Percentiles rank a stretch among this genome's conserved stretches.
These are phyloP conservation scores for Chrysoporthe cubensis DNA, from an alignment of 2,329 filamentous ascomycete genomes.

Conservation along the genomic window DNA sequence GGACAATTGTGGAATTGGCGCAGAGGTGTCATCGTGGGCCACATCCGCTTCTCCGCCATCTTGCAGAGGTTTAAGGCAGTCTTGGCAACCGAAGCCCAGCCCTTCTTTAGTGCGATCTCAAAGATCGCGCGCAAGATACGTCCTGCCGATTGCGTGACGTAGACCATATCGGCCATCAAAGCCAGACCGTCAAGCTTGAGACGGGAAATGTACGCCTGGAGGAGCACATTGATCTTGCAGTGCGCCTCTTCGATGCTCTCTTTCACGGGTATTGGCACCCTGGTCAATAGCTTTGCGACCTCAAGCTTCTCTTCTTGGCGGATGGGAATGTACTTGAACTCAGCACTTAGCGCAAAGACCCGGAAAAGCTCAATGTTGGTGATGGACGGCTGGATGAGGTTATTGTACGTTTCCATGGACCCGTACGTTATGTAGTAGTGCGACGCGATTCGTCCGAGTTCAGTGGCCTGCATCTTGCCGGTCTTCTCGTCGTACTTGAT, in stretches of 20 bases:
- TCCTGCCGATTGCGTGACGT: constrained; percentile 96
- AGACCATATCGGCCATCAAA: constrained; percentile 97
- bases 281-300: constrained; percentile 84
- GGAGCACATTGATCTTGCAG: constrained; percentile 95
- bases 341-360: constrained; percentile 91
- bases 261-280: constrained; percentile 95
- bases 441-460: constrained; percentile 92
- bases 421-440: constrained; percentile 98
- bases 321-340: constrained; percentile 99
- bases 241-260: constrained; percentile 96
- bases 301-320: constrained; percentile 97
- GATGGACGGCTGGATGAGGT: constrained; percentile 90
- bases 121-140: constrained; percentile 95
- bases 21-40: constrained; percentile 96
- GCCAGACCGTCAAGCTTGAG: constrained; percentile 93
- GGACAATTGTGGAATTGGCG: constrained; percentile 86
- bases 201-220: constrained; percentile 95
- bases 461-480: constrained; percentile 85
- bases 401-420: constrained; percentile 97
- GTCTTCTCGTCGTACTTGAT: constrained; percentile 96
- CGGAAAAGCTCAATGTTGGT: constrained; percentile 95
- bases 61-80: constrained; percentile 94
- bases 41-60: constrained; percentile 99
- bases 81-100: constrained; percentile 92
- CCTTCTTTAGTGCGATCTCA: constrained; percentile 96